Percentiles rank a stretch among this genome's conserved stretches.
These are phyloP conservation scores for Penicillium argentinense DNA, from an alignment of 495 filamentous ascomycete species.

Conservation along the genomic window DNA sequence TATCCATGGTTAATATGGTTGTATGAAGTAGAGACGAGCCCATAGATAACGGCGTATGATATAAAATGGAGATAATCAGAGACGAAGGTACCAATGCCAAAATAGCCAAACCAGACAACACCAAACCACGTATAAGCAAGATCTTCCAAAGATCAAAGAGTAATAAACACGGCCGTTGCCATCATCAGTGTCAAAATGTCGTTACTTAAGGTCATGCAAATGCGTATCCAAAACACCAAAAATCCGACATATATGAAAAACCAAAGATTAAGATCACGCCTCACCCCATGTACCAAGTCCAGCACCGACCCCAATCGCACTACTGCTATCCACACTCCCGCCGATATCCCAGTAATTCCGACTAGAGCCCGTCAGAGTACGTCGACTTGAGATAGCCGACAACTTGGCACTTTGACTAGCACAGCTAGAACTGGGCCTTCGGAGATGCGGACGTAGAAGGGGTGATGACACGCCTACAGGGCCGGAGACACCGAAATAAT, in stretches of 20 bases:
- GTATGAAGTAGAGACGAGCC: neutral
- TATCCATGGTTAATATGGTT: neutral
- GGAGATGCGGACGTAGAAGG: conserved; percentile 40
- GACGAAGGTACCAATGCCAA: neutral
- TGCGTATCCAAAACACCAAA: neutral
- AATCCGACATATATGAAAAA: too few species aligned
- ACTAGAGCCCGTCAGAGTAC: conserved; percentile 56
- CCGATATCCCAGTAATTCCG: conserved; percentile 89
- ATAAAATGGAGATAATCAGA: conserved; percentile 2
- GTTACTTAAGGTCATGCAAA: neutral
- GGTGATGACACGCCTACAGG: conserved; percentile 46
- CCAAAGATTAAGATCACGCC: too few species aligned
- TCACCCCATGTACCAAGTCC: conserved; percentile 77
- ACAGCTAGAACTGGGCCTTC: conserved; percentile 65
- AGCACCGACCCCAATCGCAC: conserved; percentile 58
- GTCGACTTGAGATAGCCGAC: conserved; percentile 56
- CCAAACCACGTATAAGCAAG: neutral
- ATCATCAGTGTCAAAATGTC: conserved; percentile 4
- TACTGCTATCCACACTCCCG: conserved; percentile 71
- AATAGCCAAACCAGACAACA: neutral
- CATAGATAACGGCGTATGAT: neutral
- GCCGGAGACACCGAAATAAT: conserved; percentile 43
- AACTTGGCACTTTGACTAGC: conserved; percentile 75
- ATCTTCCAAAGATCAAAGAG: neutral
- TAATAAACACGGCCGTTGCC: neutral